phyloP scores from a whole-genome alignment of 768 basidiomycete species.

The Trametes sanguinea region DNA sequence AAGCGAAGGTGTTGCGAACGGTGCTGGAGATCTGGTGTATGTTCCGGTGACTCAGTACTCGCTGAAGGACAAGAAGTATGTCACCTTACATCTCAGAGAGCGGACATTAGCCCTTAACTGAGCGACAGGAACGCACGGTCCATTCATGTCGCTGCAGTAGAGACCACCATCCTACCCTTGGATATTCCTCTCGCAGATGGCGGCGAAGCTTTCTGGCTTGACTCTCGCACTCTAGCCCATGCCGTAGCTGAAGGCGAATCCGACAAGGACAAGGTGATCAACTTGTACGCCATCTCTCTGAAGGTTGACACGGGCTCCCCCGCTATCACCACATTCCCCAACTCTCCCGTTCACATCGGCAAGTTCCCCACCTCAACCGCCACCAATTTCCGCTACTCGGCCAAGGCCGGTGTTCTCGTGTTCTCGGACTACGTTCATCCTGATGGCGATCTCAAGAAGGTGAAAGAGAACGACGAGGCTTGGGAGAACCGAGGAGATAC shows the following conservation, averaged over 20 bases:
- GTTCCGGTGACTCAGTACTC: constrained; percentile 69
- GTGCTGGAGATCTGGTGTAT: constrained; percentile 66
- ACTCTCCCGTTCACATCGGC: constrained; percentile 53
- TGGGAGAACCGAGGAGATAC: constrained; percentile 74
- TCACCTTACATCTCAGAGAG: not conserved
- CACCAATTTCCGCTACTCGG: constrained; percentile 69
- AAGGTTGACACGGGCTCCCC: constrained; percentile 39
- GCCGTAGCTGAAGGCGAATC: constrained; percentile 54
- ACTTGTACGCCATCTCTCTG: constrained; percentile 63
- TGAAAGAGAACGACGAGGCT: constrained; percentile 66
- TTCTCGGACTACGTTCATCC: constrained; percentile 85
- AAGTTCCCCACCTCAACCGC: constrained; percentile 68
- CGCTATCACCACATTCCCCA: constrained; percentile 36
- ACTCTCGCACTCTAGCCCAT: constrained; percentile 67
- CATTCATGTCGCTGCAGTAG: constrained; percentile 61
- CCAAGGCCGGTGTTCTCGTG: constrained; percentile 60
- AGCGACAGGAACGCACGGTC: constrained; percentile 65
- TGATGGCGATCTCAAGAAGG: constrained; percentile 71
- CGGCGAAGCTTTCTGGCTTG: constrained; percentile 81
- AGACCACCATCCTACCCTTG: constrained; percentile 48
- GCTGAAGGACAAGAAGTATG: constrained; percentile 73
- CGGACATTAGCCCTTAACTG: not conserved
- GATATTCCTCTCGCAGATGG: constrained; percentile 65
- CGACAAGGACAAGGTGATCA: constrained; percentile 47
- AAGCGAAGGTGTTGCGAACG: constrained; percentile 64